Base-by-base conservation (phyloP, 2,329 filamentous ascomycete species). In the Didymosphaeria variabile region DNA sequence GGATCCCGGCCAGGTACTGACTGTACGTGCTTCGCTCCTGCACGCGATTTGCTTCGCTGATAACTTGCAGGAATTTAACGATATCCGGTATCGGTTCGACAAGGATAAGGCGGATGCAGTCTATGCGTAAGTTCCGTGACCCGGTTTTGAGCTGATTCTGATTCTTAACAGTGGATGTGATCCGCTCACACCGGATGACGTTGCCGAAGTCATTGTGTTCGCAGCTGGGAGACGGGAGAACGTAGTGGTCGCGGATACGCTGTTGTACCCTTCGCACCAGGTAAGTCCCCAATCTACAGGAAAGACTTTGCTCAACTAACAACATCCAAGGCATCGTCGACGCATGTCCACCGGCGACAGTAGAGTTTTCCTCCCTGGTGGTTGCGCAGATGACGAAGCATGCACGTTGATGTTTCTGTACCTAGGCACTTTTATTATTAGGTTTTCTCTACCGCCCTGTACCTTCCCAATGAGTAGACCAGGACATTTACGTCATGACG, bases 1-100 rank as follows among this genome's bases (percentile, higher is more conserved):
- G 69, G 93, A 97, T 74, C 93, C 93, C 0, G 93, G 93, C 26
- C 93, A 96, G 80, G 93, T 97, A 49, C 91, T 97, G 83, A 97
- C 93, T 49, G 72, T 73, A 49, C 46, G 66, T 32, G n/a, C 23
- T 40, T 51, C 32, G 17, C 38, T n/a, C 7, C 26, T 21, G 60
- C 40, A 15, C 1, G 32, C 5, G 36, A 38, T 38, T 29, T 17
- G 17, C 36, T 15, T 13, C 36, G 17, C 36, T 38, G 12, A 38
- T 13, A 38, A 38, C 5, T 17, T 50, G 0, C 34, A 72, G 72
- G 91, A 97, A 75, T 97, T 97, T 81, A 94, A 90, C 0, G 82
- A 95, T 23, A 90, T 97, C 42, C 86, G 93, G 59, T 96, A 93
- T 78, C 88, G 91, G 67, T 92, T 92, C 5, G 92, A 97, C 79